Conservation (phyloP, 306 rosid species). For the Oxytropis ochrocephala region DNA sequence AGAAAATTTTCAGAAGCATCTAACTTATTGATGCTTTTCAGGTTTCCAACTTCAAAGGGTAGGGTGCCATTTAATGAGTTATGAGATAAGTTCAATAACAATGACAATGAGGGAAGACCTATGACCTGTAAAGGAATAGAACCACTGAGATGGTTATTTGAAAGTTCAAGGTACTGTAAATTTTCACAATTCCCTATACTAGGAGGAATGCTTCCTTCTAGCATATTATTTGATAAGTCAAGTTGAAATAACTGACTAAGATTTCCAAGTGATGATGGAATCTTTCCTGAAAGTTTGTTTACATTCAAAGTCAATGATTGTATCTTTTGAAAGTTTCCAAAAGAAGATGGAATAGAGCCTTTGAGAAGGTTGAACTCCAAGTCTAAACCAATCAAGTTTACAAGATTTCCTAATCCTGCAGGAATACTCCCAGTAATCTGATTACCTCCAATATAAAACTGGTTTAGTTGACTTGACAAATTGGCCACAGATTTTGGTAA, state of each 20-base stretch:
- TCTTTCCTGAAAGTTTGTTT: slow-evolving; percentile 31
- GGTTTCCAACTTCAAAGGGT: slow-evolving; percentile 19
- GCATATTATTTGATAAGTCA: slow-evolving; percentile 8
- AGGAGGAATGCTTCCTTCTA: slow-evolving; percentile 38
- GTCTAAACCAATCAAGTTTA: slow-evolving; percentile 10
- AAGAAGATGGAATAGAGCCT: slow-evolving; percentile 28
- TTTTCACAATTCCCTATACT: slow-evolving; percentile 20
- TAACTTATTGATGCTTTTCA: neutral
- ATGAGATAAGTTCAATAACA: slow-evolving; percentile 15
- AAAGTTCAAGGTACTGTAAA: slow-evolving; percentile 18
- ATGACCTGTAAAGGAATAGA: slow-evolving; percentile 22
- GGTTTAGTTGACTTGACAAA: slow-evolving; percentile 27
- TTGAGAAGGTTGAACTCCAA: slow-evolving; percentile 12
- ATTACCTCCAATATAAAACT: slow-evolving; percentile 13
- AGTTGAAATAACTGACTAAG: slow-evolving; percentile 26
- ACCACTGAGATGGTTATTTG: slow-evolving; percentile 21
- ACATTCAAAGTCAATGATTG: neutral
- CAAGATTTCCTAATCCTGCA: slow-evolving; percentile 21
- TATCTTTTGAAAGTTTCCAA: slow-evolving; percentile 25
- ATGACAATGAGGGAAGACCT: slow-evolving; percentile 13
- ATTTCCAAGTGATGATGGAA: slow-evolving; percentile 35
- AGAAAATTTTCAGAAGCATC: slow-evolving; percentile 28
- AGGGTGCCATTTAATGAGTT: slow-evolving; percentile 29
- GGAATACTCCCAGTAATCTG: slow-evolving; percentile 28
- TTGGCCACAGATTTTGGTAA: slow-evolving; percentile 30